phyloP scores from a whole-genome alignment of 768 basidiomycete genomes.

The Antrodiella citrinella region DNA sequence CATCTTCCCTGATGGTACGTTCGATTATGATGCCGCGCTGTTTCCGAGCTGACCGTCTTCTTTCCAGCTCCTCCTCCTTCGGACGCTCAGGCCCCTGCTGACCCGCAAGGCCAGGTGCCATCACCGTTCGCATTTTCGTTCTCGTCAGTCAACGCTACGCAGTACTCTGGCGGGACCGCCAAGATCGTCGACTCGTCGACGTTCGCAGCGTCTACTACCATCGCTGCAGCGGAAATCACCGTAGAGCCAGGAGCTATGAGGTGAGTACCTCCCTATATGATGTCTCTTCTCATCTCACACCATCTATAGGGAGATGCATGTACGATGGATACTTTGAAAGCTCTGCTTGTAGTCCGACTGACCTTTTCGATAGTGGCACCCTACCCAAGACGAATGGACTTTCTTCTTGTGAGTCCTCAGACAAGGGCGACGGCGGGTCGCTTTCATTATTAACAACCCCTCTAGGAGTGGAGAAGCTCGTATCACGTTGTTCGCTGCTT shows the following conservation, averaged over 20 bases:
- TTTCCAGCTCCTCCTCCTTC: conserved; percentile 10
- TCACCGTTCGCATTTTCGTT: conserved; percentile 47
- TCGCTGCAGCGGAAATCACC: conserved; percentile 46
- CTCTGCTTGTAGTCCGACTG: background rate
- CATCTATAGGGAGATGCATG: conserved; percentile 34
- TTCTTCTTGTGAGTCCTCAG: conserved; percentile 23
- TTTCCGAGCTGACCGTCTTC: background rate
- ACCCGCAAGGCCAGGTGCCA: conserved; percentile 40
- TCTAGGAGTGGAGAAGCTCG: conserved; percentile 3
- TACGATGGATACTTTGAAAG: conserved; percentile 16
- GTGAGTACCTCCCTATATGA: conserved; percentile 25
- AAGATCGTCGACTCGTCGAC: conserved; percentile 51
- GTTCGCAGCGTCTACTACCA: conserved; percentile 41
- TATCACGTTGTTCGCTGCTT: conserved; percentile 2
- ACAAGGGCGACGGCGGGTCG: background rate
- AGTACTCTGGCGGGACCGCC: conserved; percentile 45
- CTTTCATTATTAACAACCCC: background rate
- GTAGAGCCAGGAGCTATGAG: conserved; percentile 46
- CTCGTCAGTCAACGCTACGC: conserved; percentile 36
- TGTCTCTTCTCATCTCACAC: background rate
- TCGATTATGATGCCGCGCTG: background rate
- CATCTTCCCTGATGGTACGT: conserved; percentile 40
- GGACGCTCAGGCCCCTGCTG: conserved; percentile 28
- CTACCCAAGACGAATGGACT: conserved; percentile 42
- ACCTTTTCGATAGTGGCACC: conserved; percentile 37